Conservation (phyloP, 106 monocot genomes). For the Xerophyta viscosa region DNA sequence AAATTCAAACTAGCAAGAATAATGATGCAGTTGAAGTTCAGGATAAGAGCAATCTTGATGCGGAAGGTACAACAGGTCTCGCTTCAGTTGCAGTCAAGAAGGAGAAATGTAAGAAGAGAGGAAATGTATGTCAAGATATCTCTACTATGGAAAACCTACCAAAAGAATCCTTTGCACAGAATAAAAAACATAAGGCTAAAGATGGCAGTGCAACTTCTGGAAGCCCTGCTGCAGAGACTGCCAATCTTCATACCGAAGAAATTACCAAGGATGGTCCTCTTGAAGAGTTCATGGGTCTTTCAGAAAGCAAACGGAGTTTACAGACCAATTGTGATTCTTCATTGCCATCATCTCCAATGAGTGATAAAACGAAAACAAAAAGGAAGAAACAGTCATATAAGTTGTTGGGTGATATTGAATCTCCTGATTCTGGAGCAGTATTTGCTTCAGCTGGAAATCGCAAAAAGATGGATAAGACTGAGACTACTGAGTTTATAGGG, state of each 20-base stretch:
- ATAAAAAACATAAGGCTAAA: slow-evolving; percentile 17
- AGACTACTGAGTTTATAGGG: not conserved
- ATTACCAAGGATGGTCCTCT: too few species aligned
- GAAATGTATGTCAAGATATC: not conserved
- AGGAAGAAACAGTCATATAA: slow-evolving; percentile 15
- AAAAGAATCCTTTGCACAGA: slow-evolving; percentile 5
- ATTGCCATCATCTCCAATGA: slow-evolving; percentile 2
- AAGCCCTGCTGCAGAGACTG: too few species aligned
- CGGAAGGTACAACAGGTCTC: slow-evolving; percentile 6
- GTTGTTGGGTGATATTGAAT: slow-evolving; percentile 5
- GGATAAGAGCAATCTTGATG: slow-evolving; percentile 5
- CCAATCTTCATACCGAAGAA: too few species aligned
- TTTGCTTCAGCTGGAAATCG: not conserved
- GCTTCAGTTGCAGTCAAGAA: slow-evolving; percentile 7
- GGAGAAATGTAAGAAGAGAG: slow-evolving; percentile 17
- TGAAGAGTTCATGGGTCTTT: slow-evolving; percentile 3
- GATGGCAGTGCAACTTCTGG: too few species aligned
- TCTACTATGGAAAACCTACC: not conserved
- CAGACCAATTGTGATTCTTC: not conserved
- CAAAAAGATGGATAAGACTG: not conserved
- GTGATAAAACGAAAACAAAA: slow-evolving; percentile 29
- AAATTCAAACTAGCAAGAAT: not conserved
- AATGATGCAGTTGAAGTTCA: not conserved
- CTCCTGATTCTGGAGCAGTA: slow-evolving; percentile 1
- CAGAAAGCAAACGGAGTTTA: slow-evolving; percentile 1